Conservation (phyloP, 306 rosid species). For the Casuarina glauca region DNA sequence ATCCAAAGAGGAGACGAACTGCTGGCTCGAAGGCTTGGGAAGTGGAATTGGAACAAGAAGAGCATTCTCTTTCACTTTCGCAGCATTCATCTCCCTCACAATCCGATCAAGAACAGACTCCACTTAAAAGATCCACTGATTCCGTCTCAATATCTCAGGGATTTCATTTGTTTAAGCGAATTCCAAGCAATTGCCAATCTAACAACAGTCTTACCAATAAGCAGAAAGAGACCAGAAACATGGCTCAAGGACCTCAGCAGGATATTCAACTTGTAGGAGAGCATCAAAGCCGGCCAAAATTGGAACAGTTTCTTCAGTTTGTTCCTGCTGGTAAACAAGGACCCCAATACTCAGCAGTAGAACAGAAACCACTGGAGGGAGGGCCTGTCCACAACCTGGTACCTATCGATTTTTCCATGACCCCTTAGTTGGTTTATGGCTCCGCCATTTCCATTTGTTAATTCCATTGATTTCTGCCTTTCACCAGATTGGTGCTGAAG, state of each 20-base stretch:
- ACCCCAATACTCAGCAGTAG: constrained; percentile 27
- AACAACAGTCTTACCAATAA: constrained; percentile 27
- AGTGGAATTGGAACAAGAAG: constrained; percentile 87
- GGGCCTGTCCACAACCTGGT: constrained; percentile 51
- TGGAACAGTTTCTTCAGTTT: constrained; percentile 34
- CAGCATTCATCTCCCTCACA: constrained; percentile 86
- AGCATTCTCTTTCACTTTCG: constrained; percentile 86
- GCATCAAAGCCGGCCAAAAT: constrained; percentile 43
- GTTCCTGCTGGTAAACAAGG: constrained; percentile 36
- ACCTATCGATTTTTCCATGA: neutral
- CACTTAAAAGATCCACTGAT: constrained; percentile 38
- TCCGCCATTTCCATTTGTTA: neutral
- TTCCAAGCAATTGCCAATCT: constrained; percentile 38
- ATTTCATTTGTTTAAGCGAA: constrained; percentile 48
- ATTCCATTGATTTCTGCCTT: constrained; percentile 10
- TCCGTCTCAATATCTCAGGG: constrained; percentile 52
- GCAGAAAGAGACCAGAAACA: constrained; percentile 29
- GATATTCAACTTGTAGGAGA: constrained; percentile 45
- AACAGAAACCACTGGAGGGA: constrained; percentile 27
- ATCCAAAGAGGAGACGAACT: constrained; percentile 80
- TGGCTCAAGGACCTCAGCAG: constrained; percentile 32
- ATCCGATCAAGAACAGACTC: constrained; percentile 84
- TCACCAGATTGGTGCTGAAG: constrained; percentile 81
- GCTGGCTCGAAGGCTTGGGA: constrained; percentile 56
- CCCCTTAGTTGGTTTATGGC: neutral